Base-by-base conservation (phyloP, 805 yeast genomes). In the Wickerhamomyces queroliae region DNA sequence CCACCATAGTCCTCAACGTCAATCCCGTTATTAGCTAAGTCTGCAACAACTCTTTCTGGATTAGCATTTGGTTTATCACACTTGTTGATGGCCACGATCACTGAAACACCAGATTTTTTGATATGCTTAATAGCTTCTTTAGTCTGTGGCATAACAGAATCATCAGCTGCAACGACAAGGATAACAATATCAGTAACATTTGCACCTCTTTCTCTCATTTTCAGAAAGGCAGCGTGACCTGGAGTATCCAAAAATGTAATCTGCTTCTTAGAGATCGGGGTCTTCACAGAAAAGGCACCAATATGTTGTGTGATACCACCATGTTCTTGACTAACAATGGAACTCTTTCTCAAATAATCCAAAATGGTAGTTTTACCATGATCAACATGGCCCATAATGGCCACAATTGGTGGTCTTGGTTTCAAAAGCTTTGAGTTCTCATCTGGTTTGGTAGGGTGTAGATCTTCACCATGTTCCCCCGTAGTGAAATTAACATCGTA, bases 281-380 rank as follows among this genome's bases (percentile, higher is more conserved):
- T 76, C n/a, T 69, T 67, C 19, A 91, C 93, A 13, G 91, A 82
- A 52, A 93, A 93, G 1, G 99, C 98, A 59, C 99, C 99, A 41
- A 93, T 93, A 58, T 89, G 97, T 60, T 93, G 99, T 0, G 99
- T 93, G 37, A 93, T 93, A 16, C 99, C 98, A 39, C 99, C 99
- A 59, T 80, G 85, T 58, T 93, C 99, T 31, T 80, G 74, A 23
- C 78, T 76, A 0, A 83, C 98, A 7, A 93, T 78, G 0, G 90
- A 77, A 0, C 96, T 83, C 48, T 86, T 88, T 33, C 98, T 71
- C 52, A 93, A 66, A 53, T 79, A 77, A 59, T 93, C 99, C 40
- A 93, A 70, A 44, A 93, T 81, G 0, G 99, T 91, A 2, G 99
- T 93, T 59, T 93, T 93, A 2, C 99, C 99, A 56, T 93, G 99